Evolutionary conservation across 2,329 filamentous ascomycete genomes (phyloP).

Genomic region (Ophiostoma pallidulum): DNA sequence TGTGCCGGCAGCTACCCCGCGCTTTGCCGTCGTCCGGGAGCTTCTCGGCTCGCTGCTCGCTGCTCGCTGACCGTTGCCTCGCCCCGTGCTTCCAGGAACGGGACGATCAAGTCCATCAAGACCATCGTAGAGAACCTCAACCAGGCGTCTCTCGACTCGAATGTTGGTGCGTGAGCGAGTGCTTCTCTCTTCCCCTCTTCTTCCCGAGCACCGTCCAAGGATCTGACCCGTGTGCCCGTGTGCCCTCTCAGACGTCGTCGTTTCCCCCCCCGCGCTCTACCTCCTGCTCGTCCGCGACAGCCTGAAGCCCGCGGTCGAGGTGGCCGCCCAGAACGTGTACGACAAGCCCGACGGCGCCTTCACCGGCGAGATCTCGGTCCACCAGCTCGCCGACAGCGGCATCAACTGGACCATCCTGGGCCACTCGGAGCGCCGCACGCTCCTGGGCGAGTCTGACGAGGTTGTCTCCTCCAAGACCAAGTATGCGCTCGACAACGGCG

Average conservation of each 20-base stretch:
- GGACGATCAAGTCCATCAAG: constrained; percentile 80
- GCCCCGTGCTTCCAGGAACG: constrained; percentile 62
- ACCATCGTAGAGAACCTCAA: constrained; percentile 86
- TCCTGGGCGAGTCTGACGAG: constrained; percentile 77
- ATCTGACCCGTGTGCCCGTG: background rate
- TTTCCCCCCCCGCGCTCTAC: constrained; percentile 85
- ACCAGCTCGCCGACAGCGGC: constrained; percentile 80
- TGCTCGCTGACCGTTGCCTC: constrained; percentile 9
- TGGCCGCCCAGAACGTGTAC: constrained; percentile 94
- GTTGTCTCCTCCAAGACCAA: constrained; percentile 92
- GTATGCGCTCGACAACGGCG: constrained; percentile 74
- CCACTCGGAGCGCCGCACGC: constrained; percentile 88
- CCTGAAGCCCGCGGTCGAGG: constrained; percentile 65
- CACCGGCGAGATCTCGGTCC: constrained; percentile 91
- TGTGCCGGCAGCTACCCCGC: constrained; percentile 18
- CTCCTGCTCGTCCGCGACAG: constrained; percentile 76
- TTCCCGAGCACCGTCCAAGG: no score
- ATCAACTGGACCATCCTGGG: constrained; percentile 88
- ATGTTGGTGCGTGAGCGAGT: constrained; percentile 49
- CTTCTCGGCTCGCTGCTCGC: constrained; percentile 15
- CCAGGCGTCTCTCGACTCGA: constrained; percentile 67
- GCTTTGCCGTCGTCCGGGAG: background rate
- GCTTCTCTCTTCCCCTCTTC: no score
- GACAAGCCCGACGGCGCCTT: constrained; percentile 95
- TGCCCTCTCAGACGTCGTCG: constrained; percentile 67